These are phyloP conservation scores for Gymnopus androsaceus DNA, from an alignment of 1,284 basidiomycete genomes.

Conservation along the genomic window DNA sequence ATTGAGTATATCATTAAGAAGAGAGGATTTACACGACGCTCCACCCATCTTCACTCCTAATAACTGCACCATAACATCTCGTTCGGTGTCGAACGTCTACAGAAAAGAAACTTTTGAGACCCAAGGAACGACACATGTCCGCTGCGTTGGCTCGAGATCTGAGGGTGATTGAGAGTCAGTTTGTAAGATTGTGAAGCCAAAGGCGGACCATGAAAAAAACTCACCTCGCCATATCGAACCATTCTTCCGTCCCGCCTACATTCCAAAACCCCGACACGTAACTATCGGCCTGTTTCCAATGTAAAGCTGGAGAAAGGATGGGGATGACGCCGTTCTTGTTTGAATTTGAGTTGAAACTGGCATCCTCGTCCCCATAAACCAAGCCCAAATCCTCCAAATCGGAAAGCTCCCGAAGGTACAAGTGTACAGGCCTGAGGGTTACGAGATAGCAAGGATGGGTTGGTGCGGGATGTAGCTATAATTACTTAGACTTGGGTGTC, in stretches of 20 bases:
- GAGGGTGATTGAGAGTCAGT: slow-evolving; percentile 1
- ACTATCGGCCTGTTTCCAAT: slow-evolving; percentile 42
- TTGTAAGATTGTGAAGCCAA: too few relatives aligned
- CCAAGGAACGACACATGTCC: slow-evolving; percentile 52
- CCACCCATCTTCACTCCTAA: slow-evolving; percentile 77
- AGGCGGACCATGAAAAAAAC: slow-evolving; percentile 13
- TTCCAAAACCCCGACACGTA: slow-evolving; percentile 44
- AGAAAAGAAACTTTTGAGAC: slow-evolving; percentile 57
- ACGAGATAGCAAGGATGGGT: slow-evolving; percentile 72
- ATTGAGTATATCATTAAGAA: not conserved
- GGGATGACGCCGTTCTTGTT: slow-evolving; percentile 58
- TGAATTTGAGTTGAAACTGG: too few relatives aligned
- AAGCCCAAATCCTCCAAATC: slow-evolving; percentile 72
- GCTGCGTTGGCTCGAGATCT: slow-evolving; percentile 42
- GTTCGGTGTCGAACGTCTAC: slow-evolving; percentile 77
- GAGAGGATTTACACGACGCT: slow-evolving; percentile 67
- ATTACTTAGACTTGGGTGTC: too few relatives aligned
- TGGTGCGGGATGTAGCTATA: slow-evolving; percentile 60
- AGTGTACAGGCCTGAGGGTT: slow-evolving; percentile 52
- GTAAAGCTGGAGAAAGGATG: slow-evolving; percentile 57
- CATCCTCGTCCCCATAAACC: slow-evolving; percentile 38
- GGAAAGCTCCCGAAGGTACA: slow-evolving; percentile 67
- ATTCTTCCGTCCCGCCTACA: slow-evolving; percentile 42
- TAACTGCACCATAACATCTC: slow-evolving; percentile 68
- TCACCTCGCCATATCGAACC: slow-evolving; percentile 43